These are phyloP conservation scores for Nothophoma quercina DNA, from an alignment of 2,329 filamentous ascomycete genomes.

Conservation along the genomic window DNA sequence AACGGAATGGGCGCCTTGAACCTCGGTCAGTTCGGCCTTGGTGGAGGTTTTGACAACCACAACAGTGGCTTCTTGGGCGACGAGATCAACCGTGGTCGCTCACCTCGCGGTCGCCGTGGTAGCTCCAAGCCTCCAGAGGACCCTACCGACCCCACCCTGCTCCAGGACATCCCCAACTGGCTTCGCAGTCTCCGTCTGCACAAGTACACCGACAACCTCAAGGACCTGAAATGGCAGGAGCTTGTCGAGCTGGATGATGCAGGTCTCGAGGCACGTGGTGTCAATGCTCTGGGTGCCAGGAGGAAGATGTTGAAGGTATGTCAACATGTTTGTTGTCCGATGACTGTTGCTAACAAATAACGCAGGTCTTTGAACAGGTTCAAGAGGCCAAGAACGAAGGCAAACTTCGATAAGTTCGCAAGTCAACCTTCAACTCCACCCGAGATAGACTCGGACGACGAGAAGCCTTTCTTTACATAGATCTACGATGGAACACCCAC, in stretches of 20 bases:
- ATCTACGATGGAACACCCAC: constrained; percentile 33
- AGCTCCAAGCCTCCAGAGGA: constrained; percentile 98
- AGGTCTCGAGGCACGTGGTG: constrained; percentile 88
- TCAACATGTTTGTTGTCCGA: background rate
- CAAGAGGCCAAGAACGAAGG: constrained; percentile 65
- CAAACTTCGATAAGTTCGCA: constrained; percentile 43
- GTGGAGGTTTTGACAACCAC: constrained; percentile 62
- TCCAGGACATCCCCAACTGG: constrained; percentile 97
- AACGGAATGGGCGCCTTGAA: constrained; percentile 75
- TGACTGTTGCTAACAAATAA: constrained; percentile 40
- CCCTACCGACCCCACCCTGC: constrained; percentile 85
- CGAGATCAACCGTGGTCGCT: constrained; percentile 87
- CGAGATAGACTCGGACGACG: background rate
- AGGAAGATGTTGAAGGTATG: constrained; percentile 96
- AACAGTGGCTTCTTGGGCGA: constrained; percentile 83
- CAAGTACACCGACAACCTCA: constrained; percentile 98
- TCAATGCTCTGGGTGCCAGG: constrained; percentile 91
- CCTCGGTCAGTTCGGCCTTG: constrained; percentile 72
- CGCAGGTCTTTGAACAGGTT: constrained; percentile 90
- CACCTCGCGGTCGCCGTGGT: constrained; percentile 87
- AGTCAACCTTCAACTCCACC: background rate
- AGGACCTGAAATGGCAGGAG: constrained; percentile 96
- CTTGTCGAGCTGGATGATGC: constrained; percentile 91
- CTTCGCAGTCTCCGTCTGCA: constrained; percentile 91
- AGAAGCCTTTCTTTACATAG: constrained; percentile 20